Conservation (phyloP, 345 rosid species). For the Ceriops tagal region DNA sequence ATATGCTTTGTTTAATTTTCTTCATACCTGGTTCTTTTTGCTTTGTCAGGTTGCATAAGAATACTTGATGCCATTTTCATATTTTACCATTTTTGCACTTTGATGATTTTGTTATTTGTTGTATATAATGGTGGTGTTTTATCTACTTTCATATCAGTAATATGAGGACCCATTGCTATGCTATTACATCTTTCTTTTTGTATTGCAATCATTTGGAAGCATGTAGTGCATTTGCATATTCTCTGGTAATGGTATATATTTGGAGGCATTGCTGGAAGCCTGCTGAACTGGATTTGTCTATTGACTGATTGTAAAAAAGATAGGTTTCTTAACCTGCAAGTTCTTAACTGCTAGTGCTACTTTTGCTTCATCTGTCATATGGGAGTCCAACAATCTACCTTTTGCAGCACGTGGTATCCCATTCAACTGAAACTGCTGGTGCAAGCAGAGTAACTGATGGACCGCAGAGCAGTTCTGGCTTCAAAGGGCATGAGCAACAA, state of each 20-base stretch:
- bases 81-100: not conserved
- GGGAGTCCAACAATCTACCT: not conserved
- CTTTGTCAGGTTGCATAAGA: not conserved
- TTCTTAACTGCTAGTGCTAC: not conserved
- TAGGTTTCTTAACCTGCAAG: not conserved
- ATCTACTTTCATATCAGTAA: not conserved
- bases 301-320: not conserved
- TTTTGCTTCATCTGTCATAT: not conserved
- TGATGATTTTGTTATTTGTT: not conserved
- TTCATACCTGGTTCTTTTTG: not conserved
- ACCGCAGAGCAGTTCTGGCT: constrained; percentile 20
- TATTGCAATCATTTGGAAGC: not conserved
- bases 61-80: not conserved
- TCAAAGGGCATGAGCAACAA: constrained; percentile 30
- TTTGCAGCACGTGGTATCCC: constrained; percentile 27
- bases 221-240: not conserved
- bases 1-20: not conserved
- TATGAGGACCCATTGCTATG: not conserved
- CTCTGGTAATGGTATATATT: not conserved
- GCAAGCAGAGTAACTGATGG: constrained; percentile 29
- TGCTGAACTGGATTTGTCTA: not conserved
- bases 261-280: not conserved
- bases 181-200: not conserved
- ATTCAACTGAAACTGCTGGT: constrained; percentile 33
- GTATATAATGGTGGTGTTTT: not conserved